Base-by-base conservation (phyloP, 31 red algal species). In the Asparagopsis taxiformis region DNA sequence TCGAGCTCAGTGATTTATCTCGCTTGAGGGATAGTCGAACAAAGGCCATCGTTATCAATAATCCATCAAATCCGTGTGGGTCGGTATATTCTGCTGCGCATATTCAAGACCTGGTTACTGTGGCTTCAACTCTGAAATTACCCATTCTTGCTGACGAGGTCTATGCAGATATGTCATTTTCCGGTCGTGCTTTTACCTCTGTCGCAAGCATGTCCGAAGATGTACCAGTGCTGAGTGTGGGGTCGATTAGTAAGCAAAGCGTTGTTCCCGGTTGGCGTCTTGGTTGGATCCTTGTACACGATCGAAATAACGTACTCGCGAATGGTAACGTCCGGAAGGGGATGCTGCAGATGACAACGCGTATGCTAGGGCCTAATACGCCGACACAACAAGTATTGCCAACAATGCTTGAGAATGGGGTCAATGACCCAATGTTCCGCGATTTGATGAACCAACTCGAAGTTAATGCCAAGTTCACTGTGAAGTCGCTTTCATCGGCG, bases 121-220 rank as follows among this genome's bases (percentile, higher is more conserved):
- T 78, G 56, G 91, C 97, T 32, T 51, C 69, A 2, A 54, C 55
- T 9, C 72, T 93, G 60, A 66, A 69, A 31, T 25, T 99, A 37
- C 91, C 92, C 7, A 90, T 99, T 48, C 62, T 99, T 41, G 79
- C 84, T n/a, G 97, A 99, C 70, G 97, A 99, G 62, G 90, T 99
- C 7, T 99, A 99, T 74, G 91, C 92, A n/a, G 86, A 95, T 35
- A 95, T 99, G 88, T 65, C 77, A 16, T 99, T 99, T 54, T 54
- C 68, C 2, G 32, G 20, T 0, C 39, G n/a, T 6, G 46, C n/a
- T 21, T 99, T 95, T 51, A 69, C 69, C 3, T 55, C 97, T 0
- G 44, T 95, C 19, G 92, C 64, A 9, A 22, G 26, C 0, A 56
- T 80, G 9, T 86, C 74, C n/a, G 48, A 15, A 30, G 76, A 92